A percentile compares a stretch with the other conserved stretches of the same genome.
Evolutionary conservation across 1,284 basidiomycete species (phyloP).

Genomic region (Hymenochaete sp.): DNA sequence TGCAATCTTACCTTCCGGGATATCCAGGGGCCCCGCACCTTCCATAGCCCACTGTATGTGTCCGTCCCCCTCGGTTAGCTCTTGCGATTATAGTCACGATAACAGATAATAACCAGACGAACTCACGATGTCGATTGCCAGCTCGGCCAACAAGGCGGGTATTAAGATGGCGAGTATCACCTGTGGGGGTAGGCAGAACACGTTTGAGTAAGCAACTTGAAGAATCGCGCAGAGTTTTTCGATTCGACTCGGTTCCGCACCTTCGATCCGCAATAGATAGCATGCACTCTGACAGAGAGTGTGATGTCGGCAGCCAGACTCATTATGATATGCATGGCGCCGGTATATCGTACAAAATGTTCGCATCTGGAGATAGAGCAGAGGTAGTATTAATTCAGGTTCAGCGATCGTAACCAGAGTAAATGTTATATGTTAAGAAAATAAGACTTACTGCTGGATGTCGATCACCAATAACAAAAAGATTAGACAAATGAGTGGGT

Average conservation of each 20-base stretch:
- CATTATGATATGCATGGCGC: slow-evolving; percentile 12
- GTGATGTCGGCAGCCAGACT: slow-evolving; percentile 11
- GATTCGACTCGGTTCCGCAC: no score
- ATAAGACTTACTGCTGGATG: no score
- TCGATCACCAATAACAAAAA: slow-evolving; percentile 5
- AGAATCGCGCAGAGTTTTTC: no score
- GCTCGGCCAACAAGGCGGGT: slow-evolving; percentile 6
- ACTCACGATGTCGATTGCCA: slow-evolving; percentile 11
- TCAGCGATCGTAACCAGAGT: no score
- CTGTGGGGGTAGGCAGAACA: neutral
- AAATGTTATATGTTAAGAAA: neutral
- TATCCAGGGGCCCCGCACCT: no score
- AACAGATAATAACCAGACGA: no score
- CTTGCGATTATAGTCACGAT: no score
- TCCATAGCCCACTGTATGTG: no score
- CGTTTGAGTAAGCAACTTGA: no score
- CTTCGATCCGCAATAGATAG: slow-evolving; percentile 8
- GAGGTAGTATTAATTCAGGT: no score
- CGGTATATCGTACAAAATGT: slow-evolving; percentile 13
- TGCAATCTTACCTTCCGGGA: no score
- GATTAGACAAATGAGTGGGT: neutral
- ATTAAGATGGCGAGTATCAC: slow-evolving; percentile 7
- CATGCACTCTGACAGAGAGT: slow-evolving; percentile 12
- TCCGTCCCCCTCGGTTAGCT: no score
- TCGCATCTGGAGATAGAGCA: slow-evolving; percentile 5